Conservation (phyloP, 495 filamentous ascomycete species). For the Pyronema domesticum region DNA sequence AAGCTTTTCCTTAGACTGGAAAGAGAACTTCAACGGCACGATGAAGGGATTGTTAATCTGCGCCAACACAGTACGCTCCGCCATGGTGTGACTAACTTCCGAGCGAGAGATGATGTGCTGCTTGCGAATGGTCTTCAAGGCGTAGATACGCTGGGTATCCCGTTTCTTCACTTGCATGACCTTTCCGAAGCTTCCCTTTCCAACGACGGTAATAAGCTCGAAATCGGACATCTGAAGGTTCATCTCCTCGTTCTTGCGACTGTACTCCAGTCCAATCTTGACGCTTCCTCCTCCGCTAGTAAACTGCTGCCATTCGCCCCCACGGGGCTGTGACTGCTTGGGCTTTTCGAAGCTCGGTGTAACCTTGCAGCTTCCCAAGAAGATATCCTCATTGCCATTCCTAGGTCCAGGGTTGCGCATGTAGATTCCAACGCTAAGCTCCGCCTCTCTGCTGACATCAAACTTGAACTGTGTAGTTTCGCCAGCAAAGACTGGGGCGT, state of each 20-base stretch:
- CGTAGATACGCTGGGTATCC: slow-evolving; percentile 96
- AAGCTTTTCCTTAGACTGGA: slow-evolving; percentile 95
- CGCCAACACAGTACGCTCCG: slow-evolving; percentile 87
- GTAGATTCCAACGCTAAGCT: slow-evolving; percentile 77
- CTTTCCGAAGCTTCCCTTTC: slow-evolving; percentile 97
- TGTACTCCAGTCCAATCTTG: slow-evolving; percentile 83
- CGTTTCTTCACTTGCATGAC: slow-evolving; percentile 99
- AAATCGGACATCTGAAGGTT: slow-evolving; percentile 84
- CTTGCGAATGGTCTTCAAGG: slow-evolving; percentile 95
- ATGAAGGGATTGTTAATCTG: slow-evolving; percentile 99
- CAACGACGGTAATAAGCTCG: slow-evolving; percentile 94
- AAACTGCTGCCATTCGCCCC: slow-evolving; percentile 67
- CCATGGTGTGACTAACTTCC: slow-evolving; percentile 95
- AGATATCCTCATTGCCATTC: slow-evolving; percentile 75
- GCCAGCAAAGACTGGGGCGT: slow-evolving; percentile 90
- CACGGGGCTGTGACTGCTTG: slow-evolving; percentile 45
- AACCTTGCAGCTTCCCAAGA: slow-evolving; percentile 73
- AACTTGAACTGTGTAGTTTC: slow-evolving; percentile 98
- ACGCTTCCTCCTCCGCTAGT: slow-evolving; percentile 56
- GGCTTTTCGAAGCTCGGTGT: slow-evolving; percentile 80
- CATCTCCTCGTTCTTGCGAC: slow-evolving; percentile 27
- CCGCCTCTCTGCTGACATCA: slow-evolving; percentile 85
- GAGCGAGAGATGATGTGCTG: slow-evolving; percentile 97
- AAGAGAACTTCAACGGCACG: slow-evolving; percentile 95
- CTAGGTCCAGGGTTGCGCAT: slow-evolving; percentile 86